Evolutionary conservation across 768 basidiomycete species (phyloP), one percentile per base, ranked within the genome.

Genomic region (Phanerodontia chrysosporium): DNA sequence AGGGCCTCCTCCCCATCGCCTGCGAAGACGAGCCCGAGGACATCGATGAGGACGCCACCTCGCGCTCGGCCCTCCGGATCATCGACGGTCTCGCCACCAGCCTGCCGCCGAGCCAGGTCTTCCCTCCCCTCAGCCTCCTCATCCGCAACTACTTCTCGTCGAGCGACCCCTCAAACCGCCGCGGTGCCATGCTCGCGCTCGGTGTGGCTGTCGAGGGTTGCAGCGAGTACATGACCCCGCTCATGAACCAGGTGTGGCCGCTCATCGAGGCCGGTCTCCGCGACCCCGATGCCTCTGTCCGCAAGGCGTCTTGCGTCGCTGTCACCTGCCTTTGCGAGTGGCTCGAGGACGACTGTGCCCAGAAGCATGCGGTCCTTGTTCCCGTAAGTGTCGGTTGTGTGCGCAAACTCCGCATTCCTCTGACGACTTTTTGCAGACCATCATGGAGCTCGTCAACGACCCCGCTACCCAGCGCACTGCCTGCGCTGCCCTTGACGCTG

Each of bases 161-260:
- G 1, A 73, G 84, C 7, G 87, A 98, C 64, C 82, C 93, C 0
- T 77, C 81, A 54, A 77, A 85, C 67, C 88, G 97, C 30, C 95
- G 96, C 55, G 91, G 92, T 49, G 96, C 95, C 8, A 88, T 98
- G 77, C 92, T 96, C 67, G 91, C 95, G 1, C 85, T 99, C 51
- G 97, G 97, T 63, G 92, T 98, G 51, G 85, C 87, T 46, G 94
- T 98, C 58, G 97, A 99, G 72, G 97, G 97, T 18, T 98, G 96
- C 78, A 92, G 90, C 75, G 95, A 98, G 78, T 98, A 78, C 76
- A 98, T 99, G 85, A 92, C 93, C 32, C 93, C 95, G 9, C 81
- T 94, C 65, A 93, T 99, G 82, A 74, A 72, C 60, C 82, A 92
- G 66, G 87, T 99, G 28, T 99, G 97, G 97, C 95, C 95, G 1